A percentile compares a stretch with the other conserved stretches of the same genome.
These are phyloP conservation scores for Salix viminalis DNA, from an alignment of 345 rosid genomes.

Conservation along the genomic window DNA sequence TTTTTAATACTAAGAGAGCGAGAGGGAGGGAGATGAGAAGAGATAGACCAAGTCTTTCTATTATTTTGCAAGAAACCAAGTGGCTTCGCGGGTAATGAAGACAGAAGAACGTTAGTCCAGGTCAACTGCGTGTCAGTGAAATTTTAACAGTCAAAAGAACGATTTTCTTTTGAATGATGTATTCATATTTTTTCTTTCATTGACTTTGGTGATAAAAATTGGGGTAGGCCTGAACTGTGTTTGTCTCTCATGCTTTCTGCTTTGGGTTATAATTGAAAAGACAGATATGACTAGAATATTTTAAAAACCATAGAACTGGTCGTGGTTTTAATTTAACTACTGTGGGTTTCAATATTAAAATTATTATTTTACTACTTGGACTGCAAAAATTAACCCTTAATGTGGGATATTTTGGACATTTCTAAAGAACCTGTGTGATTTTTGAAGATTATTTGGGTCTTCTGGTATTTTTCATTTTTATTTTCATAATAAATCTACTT, in stretches of 20 bases:
- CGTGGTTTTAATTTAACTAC: too few relatives aligned
- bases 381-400: too few relatives aligned
- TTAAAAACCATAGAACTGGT: too few relatives aligned
- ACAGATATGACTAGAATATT: neutral
- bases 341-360: too few relatives aligned
- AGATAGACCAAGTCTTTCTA: neutral
- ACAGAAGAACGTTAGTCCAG: neutral
- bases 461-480: too few relatives aligned
- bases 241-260: neutral
- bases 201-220: neutral
- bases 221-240: neutral
- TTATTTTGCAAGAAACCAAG: neutral
- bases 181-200: neutral
- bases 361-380: too few relatives aligned
- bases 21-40: neutral
- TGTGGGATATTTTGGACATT: too few relatives aligned
- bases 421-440: fast-evolving
- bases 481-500: too few relatives aligned
- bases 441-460: too few relatives aligned
- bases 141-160: neutral
- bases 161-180: neutral
- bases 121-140: slow-evolving; percentile 12
- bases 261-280: neutral
- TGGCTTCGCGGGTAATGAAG: neutral
- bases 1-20: neutral